A percentile compares a stretch with the other conserved stretches of the same genome.
Evolutionary conservation across 1,284 basidiomycete species (phyloP).

Genomic region (Ganoderma sinense): DNA sequence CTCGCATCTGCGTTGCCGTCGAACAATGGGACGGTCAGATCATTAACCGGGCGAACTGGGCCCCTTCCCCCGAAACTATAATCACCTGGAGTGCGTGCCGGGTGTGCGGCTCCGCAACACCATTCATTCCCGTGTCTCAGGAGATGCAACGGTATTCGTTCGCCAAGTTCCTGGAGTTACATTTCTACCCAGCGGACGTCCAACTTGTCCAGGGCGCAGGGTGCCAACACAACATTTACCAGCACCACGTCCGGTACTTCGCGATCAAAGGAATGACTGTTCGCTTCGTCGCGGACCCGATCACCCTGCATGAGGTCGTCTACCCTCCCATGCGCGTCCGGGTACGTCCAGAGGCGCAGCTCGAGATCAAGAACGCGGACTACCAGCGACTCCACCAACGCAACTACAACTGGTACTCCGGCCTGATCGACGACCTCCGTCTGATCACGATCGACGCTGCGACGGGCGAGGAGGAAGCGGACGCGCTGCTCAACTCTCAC

Average conservation of each 20-base stretch:
- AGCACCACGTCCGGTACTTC: slow-evolving; percentile 94
- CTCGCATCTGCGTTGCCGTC: slow-evolving; percentile 84
- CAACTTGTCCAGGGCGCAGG: slow-evolving; percentile 83
- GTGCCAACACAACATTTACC: slow-evolving; percentile 95
- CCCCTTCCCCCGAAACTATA: slow-evolving; percentile 74
- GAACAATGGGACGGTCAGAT: slow-evolving; percentile 88
- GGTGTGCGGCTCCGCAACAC: slow-evolving; percentile 82
- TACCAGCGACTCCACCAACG: slow-evolving; percentile 81
- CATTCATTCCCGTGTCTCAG: slow-evolving; percentile 90
- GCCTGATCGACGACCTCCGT: slow-evolving; percentile 76
- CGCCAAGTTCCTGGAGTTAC: slow-evolving; percentile 91
- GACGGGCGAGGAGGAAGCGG: slow-evolving; percentile 75
- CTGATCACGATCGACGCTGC: slow-evolving; percentile 80
- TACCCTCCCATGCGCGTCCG: slow-evolving; percentile 91
- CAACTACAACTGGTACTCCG: slow-evolving; percentile 76
- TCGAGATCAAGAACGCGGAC: slow-evolving; percentile 91
- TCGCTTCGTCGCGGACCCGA: slow-evolving; percentile 88
- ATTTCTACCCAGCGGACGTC: slow-evolving; percentile 90
- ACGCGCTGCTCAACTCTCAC: slow-evolving; percentile 63
- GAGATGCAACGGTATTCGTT: slow-evolving; percentile 96
- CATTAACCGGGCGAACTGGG: slow-evolving; percentile 57
- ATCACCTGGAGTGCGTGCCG: slow-evolving; percentile 95
- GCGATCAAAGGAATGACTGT: slow-evolving; percentile 86
- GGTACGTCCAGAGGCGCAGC: slow-evolving; percentile 85
- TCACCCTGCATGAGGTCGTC: slow-evolving; percentile 86